Evolutionary conservation across 148 eudicot species (phyloP).

Genomic region (Vaccinium myrtillus): DNA sequence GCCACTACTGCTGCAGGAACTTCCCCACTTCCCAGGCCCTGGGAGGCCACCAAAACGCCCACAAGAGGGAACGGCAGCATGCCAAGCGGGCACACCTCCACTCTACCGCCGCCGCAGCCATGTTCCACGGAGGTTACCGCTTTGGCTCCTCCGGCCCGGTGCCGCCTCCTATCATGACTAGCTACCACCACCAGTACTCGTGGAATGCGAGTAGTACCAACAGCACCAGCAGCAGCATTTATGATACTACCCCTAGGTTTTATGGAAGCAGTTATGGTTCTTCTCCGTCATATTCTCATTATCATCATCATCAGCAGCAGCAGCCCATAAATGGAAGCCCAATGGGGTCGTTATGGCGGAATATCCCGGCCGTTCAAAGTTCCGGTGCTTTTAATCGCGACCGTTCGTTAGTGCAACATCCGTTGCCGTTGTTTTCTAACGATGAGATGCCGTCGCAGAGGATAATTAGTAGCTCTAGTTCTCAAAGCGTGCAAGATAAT

Average conservation of each 20-base stretch:
- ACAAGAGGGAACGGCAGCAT: conserved; percentile 84
- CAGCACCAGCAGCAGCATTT: neutral
- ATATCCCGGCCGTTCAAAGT: conserved; percentile 36
- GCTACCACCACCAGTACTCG: conserved; percentile 12
- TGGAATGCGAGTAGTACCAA: conserved; percentile 5
- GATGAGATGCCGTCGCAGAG: conserved; percentile 15
- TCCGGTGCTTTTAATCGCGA: conserved; percentile 29
- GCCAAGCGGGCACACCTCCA: conserved; percentile 87
- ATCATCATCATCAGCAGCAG: neutral
- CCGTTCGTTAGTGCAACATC: conserved; percentile 29
- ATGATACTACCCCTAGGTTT: conserved; percentile 3
- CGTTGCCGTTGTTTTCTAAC: conserved; percentile 22
- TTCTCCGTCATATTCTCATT: neutral
- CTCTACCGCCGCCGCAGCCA: conserved; percentile 27
- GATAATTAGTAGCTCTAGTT: conserved; percentile 19
- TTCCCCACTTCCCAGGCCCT: conserved; percentile 97
- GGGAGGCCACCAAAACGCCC: conserved; percentile 98
- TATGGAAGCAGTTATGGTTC: neutral
- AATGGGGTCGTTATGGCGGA: conserved; percentile 52
- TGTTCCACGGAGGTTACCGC: conserved; percentile 33
- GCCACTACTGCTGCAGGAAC: conserved; percentile 86
- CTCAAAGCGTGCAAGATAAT: conserved; percentile 50
- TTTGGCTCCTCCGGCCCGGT: conserved; percentile 14
- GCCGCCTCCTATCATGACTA: conserved; percentile 14
- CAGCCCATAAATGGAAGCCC: conserved; percentile 72